Evolutionary conservation across 140 eudicot genomes (phyloP), one percentile per base, ranked within the genome.

Genomic region (Flaveria floridana): DNA sequence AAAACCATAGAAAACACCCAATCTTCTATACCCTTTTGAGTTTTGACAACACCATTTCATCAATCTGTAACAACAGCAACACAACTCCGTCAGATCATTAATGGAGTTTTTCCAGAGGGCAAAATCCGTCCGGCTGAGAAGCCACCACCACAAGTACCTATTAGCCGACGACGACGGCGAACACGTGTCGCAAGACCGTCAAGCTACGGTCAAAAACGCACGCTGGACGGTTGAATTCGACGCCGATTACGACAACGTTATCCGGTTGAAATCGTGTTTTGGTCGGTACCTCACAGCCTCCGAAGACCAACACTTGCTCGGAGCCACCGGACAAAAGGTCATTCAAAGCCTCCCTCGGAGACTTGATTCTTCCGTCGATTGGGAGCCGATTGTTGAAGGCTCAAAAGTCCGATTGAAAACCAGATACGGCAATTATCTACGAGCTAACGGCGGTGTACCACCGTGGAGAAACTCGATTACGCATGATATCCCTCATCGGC

Each of bases 41-140:
- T n/a, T n/a, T n/a, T 13, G 4, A 30, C 18, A 48, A 18, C 55
- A 13, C 78, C 70, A 73, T 59, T 42, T 21, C 26, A 26, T 73
- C 34, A 58, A 72, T 41, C 77, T 58, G 58, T 2, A 74, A 44
- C 71, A 44, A 42, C 0, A 74, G 1, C 41, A 34, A 28, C 34
- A 5, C 39, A 34, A 75, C 19, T 23, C 71, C 65, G 18, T 26
- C 23, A n/a, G 18, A 13, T 59, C 71, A 44, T 65, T 6, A 47
- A 90, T 90, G 95, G 95, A 90, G 25, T 84, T 69, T 72, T 90
- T 90, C 89, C 39, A 52, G 15, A 81, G 74, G 25, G 95, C 97
- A 48, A 88, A 86, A 75, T 28, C 83, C 58, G 84, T 90, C 20
- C 82, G 89, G 71, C 87, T 90, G 15, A 74, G 82, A 30, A 86